Evolutionary conservation across 768 basidiomycete species (phyloP).

Genomic region (Lentinula sp.): DNA sequence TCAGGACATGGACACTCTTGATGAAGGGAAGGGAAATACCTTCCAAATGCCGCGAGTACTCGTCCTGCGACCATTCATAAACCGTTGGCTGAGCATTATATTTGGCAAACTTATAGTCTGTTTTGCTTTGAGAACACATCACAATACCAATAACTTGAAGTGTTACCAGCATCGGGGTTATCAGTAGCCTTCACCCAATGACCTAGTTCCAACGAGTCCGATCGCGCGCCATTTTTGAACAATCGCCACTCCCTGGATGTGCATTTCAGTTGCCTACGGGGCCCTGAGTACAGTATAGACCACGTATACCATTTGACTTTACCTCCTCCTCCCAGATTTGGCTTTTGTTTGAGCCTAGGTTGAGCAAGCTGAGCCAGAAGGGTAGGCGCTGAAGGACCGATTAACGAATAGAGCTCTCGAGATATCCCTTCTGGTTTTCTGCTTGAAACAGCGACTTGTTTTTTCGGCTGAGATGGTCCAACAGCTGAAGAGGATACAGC

Average conservation of each 20-base stretch:
- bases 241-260: constrained; percentile 63
- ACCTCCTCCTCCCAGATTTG: constrained; percentile 57
- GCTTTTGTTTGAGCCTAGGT: constrained; percentile 83
- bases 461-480: constrained; percentile 44
- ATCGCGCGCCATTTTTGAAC: constrained; percentile 70
- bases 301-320: constrained; percentile 64
- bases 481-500: constrained; percentile 29
- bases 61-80: constrained; percentile 78
- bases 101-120: constrained; percentile 78
- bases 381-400: constrained; percentile 88
- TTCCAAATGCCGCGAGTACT: constrained; percentile 76
- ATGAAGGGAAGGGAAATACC: constrained; percentile 35
- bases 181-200: constrained; percentile 79
- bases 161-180: constrained; percentile 51
- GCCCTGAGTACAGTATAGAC: constrained; percentile 5
- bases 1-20: background rate
- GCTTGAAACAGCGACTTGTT: constrained; percentile 27
- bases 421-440: constrained; percentile 89
- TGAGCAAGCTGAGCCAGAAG: constrained; percentile 76
- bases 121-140: background rate
- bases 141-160: background rate
- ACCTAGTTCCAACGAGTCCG: constrained; percentile 58
- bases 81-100: constrained; percentile 67
- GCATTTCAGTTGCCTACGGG: background rate
- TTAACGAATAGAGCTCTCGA: constrained; percentile 87